Conservation (phyloP, 148 eudicot genomes). For the Arbutus unedo region DNA sequence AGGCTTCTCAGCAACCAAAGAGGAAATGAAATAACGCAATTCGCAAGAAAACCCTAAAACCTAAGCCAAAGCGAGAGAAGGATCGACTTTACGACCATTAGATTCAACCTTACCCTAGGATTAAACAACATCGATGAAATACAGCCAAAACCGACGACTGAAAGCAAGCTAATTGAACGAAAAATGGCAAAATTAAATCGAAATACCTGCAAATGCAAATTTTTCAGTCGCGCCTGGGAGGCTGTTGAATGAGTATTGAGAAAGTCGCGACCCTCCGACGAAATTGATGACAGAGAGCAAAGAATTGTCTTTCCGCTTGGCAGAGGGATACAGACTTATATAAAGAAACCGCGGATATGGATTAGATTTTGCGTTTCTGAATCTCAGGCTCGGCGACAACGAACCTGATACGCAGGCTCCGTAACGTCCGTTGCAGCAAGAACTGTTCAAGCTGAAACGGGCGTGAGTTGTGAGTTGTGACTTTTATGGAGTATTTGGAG, state of each 20-base stretch:
- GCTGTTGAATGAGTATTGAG: background rate
- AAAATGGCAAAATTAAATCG: background rate
- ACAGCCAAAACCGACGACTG: background rate
- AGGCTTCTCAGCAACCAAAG: background rate
- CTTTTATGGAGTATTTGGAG: too few relatives aligned
- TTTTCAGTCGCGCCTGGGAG: background rate
- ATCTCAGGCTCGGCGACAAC: too few relatives aligned
- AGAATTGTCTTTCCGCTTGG: background rate
- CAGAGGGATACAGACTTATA: background rate
- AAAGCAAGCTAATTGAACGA: background rate
- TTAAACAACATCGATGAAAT: background rate
- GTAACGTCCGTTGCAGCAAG: too few relatives aligned
- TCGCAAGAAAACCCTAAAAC: background rate
- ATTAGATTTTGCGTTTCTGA: background rate
- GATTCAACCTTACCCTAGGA: background rate
- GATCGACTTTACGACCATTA: background rate
- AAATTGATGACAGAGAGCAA: constrained; percentile 10
- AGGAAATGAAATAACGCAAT: background rate
- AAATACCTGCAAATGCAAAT: background rate
- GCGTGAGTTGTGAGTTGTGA: too few relatives aligned
- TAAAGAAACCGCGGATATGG: background rate
- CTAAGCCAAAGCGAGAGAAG: background rate
- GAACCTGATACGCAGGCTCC: too few relatives aligned
- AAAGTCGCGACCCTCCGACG: constrained; percentile 8
- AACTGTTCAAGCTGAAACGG: too few relatives aligned